A percentile compares a stretch with the other conserved stretches of the same genome.
These are phyloP conservation scores for Triadica sebifera DNA, from an alignment of 345 rosid genomes.

Conservation along the genomic window DNA sequence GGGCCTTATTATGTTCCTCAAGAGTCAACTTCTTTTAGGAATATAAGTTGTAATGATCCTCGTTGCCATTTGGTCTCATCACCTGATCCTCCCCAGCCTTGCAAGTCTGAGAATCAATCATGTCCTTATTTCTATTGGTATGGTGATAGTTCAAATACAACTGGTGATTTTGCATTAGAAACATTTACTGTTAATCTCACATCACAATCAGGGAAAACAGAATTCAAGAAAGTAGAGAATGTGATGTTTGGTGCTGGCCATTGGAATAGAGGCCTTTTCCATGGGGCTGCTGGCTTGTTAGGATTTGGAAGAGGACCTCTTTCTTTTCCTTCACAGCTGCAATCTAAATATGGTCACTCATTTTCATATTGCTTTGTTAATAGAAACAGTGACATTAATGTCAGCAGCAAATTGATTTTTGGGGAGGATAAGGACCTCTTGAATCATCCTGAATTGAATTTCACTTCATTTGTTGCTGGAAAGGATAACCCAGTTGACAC, in stretches of 20 bases:
- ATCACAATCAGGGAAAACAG: slow-evolving; percentile 40
- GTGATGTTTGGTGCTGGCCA: slow-evolving; percentile 94
- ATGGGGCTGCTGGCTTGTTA: slow-evolving; percentile 80
- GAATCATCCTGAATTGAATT: slow-evolving; percentile 55
- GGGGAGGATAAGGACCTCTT: slow-evolving; percentile 67
- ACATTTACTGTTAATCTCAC: slow-evolving; percentile 79
- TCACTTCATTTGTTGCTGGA: slow-evolving; percentile 60
- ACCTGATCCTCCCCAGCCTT: slow-evolving; percentile 66
- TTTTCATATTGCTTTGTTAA: slow-evolving; percentile 89
- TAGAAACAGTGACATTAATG: slow-evolving; percentile 57
- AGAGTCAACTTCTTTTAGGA: slow-evolving; percentile 57
- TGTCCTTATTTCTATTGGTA: slow-evolving; percentile 93
- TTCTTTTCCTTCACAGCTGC: slow-evolving; percentile 83
- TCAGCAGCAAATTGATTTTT: slow-evolving; percentile 80
- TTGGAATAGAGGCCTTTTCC: slow-evolving; percentile 82
- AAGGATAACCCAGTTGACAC: slow-evolving; percentile 60
- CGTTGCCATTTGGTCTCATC: slow-evolving; percentile 70
- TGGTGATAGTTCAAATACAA: slow-evolving; percentile 84
- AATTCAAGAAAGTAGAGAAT: slow-evolving; percentile 52
- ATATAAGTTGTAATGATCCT: slow-evolving; percentile 63
- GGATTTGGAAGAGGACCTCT: slow-evolving; percentile 92
- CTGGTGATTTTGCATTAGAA: slow-evolving; percentile 79
- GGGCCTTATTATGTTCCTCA: slow-evolving; percentile 69
- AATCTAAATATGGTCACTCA: slow-evolving; percentile 68
- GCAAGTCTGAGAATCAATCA: slow-evolving; percentile 52